Base-by-base conservation (phyloP, 1,284 basidiomycete genomes). In the Neolentinus lepideus region DNA sequence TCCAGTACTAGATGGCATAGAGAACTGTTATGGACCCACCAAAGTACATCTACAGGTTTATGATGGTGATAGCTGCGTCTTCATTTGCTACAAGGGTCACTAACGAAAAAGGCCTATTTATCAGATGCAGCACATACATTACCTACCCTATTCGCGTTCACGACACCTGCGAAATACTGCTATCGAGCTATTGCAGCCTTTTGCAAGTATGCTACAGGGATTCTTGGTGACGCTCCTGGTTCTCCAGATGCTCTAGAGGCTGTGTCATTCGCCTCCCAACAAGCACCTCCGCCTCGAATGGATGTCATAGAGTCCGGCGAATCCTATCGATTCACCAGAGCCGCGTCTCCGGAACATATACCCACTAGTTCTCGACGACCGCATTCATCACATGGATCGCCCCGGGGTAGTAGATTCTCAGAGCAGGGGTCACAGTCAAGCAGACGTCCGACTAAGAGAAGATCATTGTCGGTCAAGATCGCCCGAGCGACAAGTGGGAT, bases 1-100 rank as follows among this genome's bases (percentile, higher is more conserved):
- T 61, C 88, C 92, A 3, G 66, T 76, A 2, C 68, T 93, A 21
- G 63, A 79, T 19, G 84, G 78, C 1, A 88, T 92, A 58, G 88
- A 90, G 65, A 67, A 71, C 22, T 75, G 76, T 10, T 77, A 78
- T 63, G 76, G 73, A 33, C 84, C 92, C 0, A 97, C 96, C 0
- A 81, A 90, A 57, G 93, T 98, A 14, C 96, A 99, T 70, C 74
- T 99, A 11, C 96, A 99, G 68, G 78, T 91, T 4, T 90, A 88
- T 62, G 88, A 90, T 64, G 88, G 88, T 85, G 63, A 59, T 69
- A 66, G 31, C 11, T 12, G 43, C 21, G 1, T 26, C 12, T 21
- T 22, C 3, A 27, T 29, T 3, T 19, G 3, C n/a, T 36, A 2
- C 22, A 24, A 14, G 27, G 19, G 47, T 4, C 12, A 35, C 26